These are phyloP conservation scores for Cadophora malorum DNA, from an alignment of 2,329 filamentous ascomycete species.

Conservation along the genomic window DNA sequence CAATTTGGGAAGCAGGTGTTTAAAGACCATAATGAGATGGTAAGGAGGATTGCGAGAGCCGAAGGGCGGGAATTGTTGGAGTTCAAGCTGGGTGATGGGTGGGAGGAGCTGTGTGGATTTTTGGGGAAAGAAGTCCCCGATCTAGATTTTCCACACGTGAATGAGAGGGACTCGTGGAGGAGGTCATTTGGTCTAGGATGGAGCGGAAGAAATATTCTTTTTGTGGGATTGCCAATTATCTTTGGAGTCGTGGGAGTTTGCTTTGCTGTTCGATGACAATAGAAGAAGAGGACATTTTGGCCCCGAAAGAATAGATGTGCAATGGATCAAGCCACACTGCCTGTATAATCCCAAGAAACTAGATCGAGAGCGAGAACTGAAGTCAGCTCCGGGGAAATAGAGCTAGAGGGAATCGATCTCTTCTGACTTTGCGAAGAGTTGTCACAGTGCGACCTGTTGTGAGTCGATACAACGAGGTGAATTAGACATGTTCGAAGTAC, in stretches of 20 bases:
- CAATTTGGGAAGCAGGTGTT: background rate
- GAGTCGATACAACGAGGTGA: too few species aligned
- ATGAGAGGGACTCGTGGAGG: constrained; percentile 21
- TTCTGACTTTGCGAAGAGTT: too few species aligned
- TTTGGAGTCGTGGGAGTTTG: background rate
- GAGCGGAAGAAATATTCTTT: background rate
- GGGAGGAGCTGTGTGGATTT: constrained; percentile 54
- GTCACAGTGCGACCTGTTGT: too few species aligned
- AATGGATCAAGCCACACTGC: too few species aligned
- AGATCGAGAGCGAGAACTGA: too few species aligned
- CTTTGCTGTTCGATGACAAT: too few species aligned
- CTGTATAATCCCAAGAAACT: too few species aligned
- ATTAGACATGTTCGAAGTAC: too few species aligned
- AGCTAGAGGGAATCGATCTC: too few species aligned
- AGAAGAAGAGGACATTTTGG: too few species aligned
- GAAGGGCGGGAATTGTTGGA: constrained; percentile 49
- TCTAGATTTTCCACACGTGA: constrained; percentile 18
- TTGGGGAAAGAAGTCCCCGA: constrained; percentile 43
- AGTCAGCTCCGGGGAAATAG: too few species aligned
- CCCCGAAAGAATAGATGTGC: too few species aligned
- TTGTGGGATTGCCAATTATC: background rate
- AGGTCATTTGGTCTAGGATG: constrained; percentile 12
- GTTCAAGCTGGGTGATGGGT: constrained; percentile 52
- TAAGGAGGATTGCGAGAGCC: constrained; percentile 45
- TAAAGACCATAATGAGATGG: constrained; percentile 17